phyloP scores from a whole-genome alignment of 257 asterid species.

The Capsicum pubescens region DNA sequence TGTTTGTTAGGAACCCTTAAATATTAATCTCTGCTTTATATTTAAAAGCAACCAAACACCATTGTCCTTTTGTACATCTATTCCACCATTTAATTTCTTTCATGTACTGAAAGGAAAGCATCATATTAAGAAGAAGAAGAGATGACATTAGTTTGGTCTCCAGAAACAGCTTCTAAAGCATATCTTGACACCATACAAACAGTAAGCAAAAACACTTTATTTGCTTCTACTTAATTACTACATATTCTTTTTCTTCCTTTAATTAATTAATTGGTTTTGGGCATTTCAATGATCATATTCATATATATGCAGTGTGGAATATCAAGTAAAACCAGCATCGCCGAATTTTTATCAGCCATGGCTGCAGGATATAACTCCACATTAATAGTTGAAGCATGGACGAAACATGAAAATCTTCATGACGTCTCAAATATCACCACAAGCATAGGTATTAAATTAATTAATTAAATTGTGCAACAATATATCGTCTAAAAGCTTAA shows the following conservation, averaged over 20 bases:
- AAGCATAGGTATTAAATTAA: slow-evolving; percentile 30
- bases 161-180: slow-evolving; percentile 44
- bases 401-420: neutral
- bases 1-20: neutral
- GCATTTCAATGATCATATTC: neutral
- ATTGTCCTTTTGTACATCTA: too few relatives aligned
- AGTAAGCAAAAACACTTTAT: slow-evolving; percentile 22
- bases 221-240: too few relatives aligned
- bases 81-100: neutral
- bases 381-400: slow-evolving; percentile 46
- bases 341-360: slow-evolving; percentile 45
- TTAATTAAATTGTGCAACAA: neutral
- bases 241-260: neutral
- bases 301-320: slow-evolving; percentile 33
- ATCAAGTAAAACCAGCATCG: slow-evolving; percentile 33
- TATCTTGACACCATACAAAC: slow-evolving; percentile 40
- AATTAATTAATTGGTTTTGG: neutral
- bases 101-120: neutral
- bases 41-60: too few relatives aligned
- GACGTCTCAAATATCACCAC: neutral
- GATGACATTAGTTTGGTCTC: slow-evolving; percentile 50
- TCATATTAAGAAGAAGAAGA: neutral
- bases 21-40: neutral
- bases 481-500: neutral
- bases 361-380: slow-evolving; percentile 48